Percentiles rank a stretch among this genome's conserved stretches.
phyloP scores from a whole-genome alignment of 768 basidiomycete species.

The Tylopilus sp. region DNA sequence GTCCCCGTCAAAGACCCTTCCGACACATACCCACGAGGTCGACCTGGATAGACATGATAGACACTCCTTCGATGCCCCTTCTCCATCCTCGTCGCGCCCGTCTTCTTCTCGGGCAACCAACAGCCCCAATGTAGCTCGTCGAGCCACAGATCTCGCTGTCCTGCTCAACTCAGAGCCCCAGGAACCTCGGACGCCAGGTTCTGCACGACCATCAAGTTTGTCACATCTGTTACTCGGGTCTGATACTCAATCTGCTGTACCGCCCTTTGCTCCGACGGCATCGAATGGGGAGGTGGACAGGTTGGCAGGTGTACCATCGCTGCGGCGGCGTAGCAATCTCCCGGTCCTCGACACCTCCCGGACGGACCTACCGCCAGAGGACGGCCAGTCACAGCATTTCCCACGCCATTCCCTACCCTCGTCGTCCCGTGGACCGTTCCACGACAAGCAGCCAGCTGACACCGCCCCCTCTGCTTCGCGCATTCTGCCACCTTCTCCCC shows the following conservation, averaged over 20 bases:
- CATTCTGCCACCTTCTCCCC: conserved; percentile 27
- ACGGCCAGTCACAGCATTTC: conserved; percentile 21
- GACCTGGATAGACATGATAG: conserved; percentile 28
- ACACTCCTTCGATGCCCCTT: conserved; percentile 33
- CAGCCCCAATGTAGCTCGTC: conserved; percentile 50
- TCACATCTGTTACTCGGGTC: conserved; percentile 37
- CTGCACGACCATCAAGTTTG: conserved; percentile 42
- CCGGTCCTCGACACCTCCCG: conserved; percentile 32
- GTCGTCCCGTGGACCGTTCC: conserved; percentile 22
- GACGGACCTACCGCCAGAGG: conserved; percentile 23
- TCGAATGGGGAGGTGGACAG: conserved; percentile 27
- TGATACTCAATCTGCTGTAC: conserved; percentile 24
- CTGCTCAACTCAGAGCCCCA: conserved; percentile 65
- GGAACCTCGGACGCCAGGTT: conserved; percentile 33
- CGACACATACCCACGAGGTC: conserved; percentile 20
- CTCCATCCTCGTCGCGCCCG: conserved; percentile 35
- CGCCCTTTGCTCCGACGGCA: conserved; percentile 8
- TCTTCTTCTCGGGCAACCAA: conserved; percentile 32
- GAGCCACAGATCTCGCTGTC: conserved; percentile 75
- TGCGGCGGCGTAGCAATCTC: conserved; percentile 31
- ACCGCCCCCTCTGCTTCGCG: conserved; percentile 23
- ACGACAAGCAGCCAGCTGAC: conserved; percentile 20
- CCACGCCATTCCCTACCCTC: conserved; percentile 22
- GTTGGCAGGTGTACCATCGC: conserved; percentile 21
- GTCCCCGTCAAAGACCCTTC: conserved; percentile 41